A percentile compares a stretch with the other conserved stretches of the same genome.
Conservation (phyloP, 345 rosid species). For the Arabis hirsuta region DNA sequence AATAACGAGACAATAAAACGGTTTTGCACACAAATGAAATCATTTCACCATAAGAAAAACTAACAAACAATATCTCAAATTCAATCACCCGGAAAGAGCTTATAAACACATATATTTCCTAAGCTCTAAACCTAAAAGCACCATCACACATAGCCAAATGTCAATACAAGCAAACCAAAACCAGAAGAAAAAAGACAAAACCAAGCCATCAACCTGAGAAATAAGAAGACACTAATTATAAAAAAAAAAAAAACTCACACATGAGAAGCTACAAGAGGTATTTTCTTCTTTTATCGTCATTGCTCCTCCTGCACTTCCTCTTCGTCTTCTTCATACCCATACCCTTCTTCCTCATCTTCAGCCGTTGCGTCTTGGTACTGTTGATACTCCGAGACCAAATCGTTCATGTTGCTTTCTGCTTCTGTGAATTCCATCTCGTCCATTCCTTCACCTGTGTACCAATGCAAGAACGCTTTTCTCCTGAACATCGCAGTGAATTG, state of each 20-base stretch:
- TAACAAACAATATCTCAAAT: conserved; percentile 27
- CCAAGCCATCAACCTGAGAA: conserved; percentile 27
- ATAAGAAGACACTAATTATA: conserved; percentile 21
- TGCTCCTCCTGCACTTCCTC: conserved; percentile 56
- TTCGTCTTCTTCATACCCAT: conserved; percentile 64
- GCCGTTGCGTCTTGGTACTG: conserved; percentile 84
- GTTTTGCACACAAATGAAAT: neutral
- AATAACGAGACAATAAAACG: neutral
- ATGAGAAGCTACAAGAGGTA: conserved; percentile 20
- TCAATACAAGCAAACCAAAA: conserved; percentile 19
- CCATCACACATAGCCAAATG: conserved; percentile 31
- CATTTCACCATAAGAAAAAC: neutral
- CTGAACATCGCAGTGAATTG: conserved; percentile 83
- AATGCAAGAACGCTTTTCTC: conserved; percentile 75
- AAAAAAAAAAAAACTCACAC: conserved; percentile 27
- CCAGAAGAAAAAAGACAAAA: neutral
- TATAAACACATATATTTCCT: conserved; percentile 35
- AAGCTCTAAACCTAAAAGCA: conserved; percentile 14
- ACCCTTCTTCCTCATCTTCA: conserved; percentile 63
- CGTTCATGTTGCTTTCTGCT: conserved; percentile 84
- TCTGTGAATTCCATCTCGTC: conserved; percentile 91
- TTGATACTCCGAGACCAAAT: conserved; percentile 76
- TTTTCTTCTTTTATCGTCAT: conserved; percentile 32
- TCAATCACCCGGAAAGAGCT: conserved; percentile 24
- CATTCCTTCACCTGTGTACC: conserved; percentile 89